Percentiles rank a stretch among this genome's conserved stretches.
These are phyloP conservation scores for Pythium angustatum DNA, from an alignment of 352 stramenopile species.

Conservation along the genomic window DNA sequence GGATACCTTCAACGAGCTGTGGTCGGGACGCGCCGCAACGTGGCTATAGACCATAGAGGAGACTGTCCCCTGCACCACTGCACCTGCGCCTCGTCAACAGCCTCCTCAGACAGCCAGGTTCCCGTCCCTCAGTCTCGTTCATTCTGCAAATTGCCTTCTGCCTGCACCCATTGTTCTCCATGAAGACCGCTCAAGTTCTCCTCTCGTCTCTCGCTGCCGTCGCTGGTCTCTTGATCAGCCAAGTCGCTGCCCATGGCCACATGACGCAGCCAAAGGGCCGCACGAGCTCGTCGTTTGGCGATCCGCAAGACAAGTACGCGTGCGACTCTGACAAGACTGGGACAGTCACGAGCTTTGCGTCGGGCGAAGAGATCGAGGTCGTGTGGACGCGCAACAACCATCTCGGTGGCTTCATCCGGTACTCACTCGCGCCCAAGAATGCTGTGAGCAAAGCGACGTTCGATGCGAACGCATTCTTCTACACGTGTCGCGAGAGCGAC, in stretches of 20 bases:
- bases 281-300: conserved; percentile 36
- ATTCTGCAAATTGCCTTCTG: neutral
- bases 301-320: conserved; percentile 34
- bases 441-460: conserved; percentile 37
- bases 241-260: conserved; percentile 41
- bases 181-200: conserved; percentile 9
- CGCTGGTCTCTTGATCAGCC: neutral
- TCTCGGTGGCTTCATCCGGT: conserved; percentile 60
- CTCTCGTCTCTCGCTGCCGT: neutral
- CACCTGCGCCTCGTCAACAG: no score
- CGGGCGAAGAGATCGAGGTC: conserved; percentile 50
- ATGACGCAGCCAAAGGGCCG: conserved; percentile 47
- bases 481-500: conserved; percentile 55
- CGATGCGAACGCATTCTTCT: conserved; percentile 55
- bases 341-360: conserved; percentile 37
- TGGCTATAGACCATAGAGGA: no score
- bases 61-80: no score
- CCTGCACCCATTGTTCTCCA: neutral
- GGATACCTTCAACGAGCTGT: no score
- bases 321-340: conserved; percentile 38
- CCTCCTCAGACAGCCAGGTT: neutral
- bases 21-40: no score
- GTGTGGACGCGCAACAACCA: conserved; percentile 59
- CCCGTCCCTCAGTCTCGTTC: neutral
- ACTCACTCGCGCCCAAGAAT: conserved; percentile 38